Evolutionary conservation across 352 stramenopile genomes (phyloP), one percentile per base, ranked within the genome.

Genomic region (Phytophthora sansomeana): DNA sequence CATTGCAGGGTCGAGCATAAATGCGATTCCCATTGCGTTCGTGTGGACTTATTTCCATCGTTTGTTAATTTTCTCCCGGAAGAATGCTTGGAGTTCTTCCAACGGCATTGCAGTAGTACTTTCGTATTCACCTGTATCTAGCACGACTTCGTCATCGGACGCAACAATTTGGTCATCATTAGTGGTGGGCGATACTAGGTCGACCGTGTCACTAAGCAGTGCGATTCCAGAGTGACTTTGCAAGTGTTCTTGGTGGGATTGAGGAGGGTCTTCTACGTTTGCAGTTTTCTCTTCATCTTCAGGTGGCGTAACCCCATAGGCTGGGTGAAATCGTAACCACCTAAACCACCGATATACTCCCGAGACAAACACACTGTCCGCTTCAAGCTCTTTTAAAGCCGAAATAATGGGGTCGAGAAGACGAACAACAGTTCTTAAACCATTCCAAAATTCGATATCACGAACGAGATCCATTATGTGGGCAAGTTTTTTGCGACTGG

Each of bases 31-130:
- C 56, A 64, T 64, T 39, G 44, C 56, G 35, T 64, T 64, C 21
- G 57, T 57, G 36, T 64, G 57, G 1, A 64, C 57, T 17, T 64
- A 64, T 17, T 13, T 38, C 47, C 57, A 58, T 10, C 46, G 46
- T 16, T 52, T 56, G 11, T 44, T 14, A 8, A 51, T 58, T 4
- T 50, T 41, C 38, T 65, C 47, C 4, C 47, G 47, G 19, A 65
- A 58, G 2, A 56, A 5, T n/a, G 3, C 38, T 52, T 65, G n/a
- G 46, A 57, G 57, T 0, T 52, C 9, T 32, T 19, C 47, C 7
- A 65, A 29, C 1, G 16, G 46, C 33, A 65, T 11, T 6, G 57
- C 16, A 2, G 44, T 19, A 4, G 36, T 3, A 51, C 3, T 36
- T 42, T 30, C 16, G 17, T 64, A 64, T 32, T 5, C 10, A 11